Base-by-base conservation (phyloP, 768 basidiomycete species). In the Lactarius evosmus region DNA sequence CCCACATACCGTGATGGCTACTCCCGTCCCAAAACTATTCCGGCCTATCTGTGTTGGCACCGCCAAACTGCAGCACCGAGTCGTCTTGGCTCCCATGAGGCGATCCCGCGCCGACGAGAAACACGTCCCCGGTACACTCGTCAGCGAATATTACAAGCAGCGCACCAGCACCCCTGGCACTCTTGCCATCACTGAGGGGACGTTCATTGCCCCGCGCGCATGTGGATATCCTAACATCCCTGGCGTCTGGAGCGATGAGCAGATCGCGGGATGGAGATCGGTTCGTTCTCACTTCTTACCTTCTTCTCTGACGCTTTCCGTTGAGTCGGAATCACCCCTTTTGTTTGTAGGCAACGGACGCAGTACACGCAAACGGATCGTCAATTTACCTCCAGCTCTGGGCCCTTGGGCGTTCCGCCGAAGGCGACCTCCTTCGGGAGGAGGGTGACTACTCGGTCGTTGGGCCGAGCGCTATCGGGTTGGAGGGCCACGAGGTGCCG, bases 111-210 rank as follows among this genome's bases (percentile, higher is more conserved):
- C 79, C 9, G 71, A 74, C 41, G 61, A 66, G 1, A 51, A 63
- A n/a, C 75, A 80, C 61, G 76, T 78, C 4, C 78, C 72, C 2
- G 67, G 62, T 14, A 72, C 75, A 1, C 75, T 79, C 5, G 74
- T 75, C 25, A 70, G 75, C 44, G 73, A 77, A 25, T 84, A 83
- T 68, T 85, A 84, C 67, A 59, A 73, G 12, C 83, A 85, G 67
- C 78, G 84, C 1, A 77, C 74, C 7, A 74, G 75, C 46, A 67
- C 72, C 0, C 78, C 81, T 0, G 86, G 86, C 0, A 85, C 82
- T 0, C 72, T 88, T 17, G 72, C 84, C 41, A 79, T 90, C 63
- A 74, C 83, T 4, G 86, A 89, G 71, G 85, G 78, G 0, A 84
- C 85, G 1, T 75, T 79, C 58, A 81, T 89, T 55, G 77, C 81